These are phyloP conservation scores for Opeltia flavorubescens DNA, from an alignment of 495 filamentous ascomycete genomes.

Conservation along the genomic window DNA sequence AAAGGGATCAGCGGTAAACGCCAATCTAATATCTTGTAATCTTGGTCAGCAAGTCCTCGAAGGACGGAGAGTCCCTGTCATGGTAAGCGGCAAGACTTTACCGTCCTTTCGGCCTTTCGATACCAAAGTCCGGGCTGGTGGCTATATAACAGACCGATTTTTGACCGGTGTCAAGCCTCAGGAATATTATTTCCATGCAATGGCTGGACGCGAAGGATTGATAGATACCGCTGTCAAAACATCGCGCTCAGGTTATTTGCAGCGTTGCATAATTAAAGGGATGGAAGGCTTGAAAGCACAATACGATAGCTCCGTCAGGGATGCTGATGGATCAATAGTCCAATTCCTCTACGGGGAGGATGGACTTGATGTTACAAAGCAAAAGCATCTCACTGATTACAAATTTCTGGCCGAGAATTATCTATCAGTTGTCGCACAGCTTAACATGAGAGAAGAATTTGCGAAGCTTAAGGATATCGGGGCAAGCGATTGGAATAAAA, in stretches of 20 bases:
- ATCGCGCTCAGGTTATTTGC: conserved; percentile 87
- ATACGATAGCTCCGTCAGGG: conserved; percentile 87
- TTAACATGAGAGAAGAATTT: conserved; percentile 38
- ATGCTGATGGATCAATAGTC: conserved; percentile 82
- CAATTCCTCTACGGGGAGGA: conserved; percentile 98
- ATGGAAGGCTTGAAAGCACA: conserved; percentile 91
- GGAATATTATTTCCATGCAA: conserved; percentile 98
- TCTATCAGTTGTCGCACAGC: conserved; percentile 36
- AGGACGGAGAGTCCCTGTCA: conserved; percentile 84
- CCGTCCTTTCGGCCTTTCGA: conserved; percentile 92
- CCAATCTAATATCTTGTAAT: conserved; percentile 94
- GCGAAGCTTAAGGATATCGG: conserved; percentile 28
- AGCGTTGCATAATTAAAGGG: conserved; percentile 96
- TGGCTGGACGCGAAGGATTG: conserved; percentile 96
- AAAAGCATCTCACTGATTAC: conserved; percentile 82
- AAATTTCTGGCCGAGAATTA: conserved; percentile 78
- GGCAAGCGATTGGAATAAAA: conserved; percentile 50
- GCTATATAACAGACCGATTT: conserved; percentile 91
- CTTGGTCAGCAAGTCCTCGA: conserved; percentile 95
- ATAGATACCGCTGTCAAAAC: conserved; percentile 99
- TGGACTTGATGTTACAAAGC: conserved; percentile 84
- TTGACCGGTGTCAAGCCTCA: conserved; percentile 96
- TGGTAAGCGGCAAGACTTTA: conserved; percentile 94
- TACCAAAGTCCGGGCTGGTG: conserved; percentile 76
- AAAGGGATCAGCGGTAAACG: conserved; percentile 86